Evolutionary conservation across 176 grass and related monocot genomes (phyloP).

Genomic region (Musa troglodytarum): DNA sequence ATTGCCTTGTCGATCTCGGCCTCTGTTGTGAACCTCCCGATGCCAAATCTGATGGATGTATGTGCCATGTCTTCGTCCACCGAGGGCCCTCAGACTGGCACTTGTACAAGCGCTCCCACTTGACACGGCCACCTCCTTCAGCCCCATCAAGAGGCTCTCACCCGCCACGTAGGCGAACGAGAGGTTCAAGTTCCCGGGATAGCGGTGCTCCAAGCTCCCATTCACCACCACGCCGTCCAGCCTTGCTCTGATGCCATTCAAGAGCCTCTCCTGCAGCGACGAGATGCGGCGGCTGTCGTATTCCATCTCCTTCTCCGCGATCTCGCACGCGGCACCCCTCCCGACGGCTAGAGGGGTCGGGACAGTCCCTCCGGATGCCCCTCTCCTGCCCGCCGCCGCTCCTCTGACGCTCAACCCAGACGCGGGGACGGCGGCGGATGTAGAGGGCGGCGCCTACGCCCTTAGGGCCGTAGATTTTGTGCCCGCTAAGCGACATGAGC

Average conservation of each 20-base stretch:
- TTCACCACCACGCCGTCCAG: constrained; percentile 76
- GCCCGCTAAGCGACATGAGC: constrained; percentile 77
- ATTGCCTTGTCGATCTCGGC: constrained; percentile 74
- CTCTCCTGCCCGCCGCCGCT: constrained; percentile 85
- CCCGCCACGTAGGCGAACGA: not conserved
- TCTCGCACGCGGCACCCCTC: constrained; percentile 71
- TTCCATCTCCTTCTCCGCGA: constrained; percentile 72
- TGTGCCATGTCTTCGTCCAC: constrained; percentile 92
- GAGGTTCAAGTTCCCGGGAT: constrained; percentile 80
- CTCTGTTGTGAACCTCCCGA: constrained; percentile 80
- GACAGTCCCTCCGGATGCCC: constrained; percentile 82
- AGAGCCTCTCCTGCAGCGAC: constrained; percentile 39
- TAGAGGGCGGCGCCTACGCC: constrained; percentile 82
- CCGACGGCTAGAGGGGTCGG: constrained; percentile 74
- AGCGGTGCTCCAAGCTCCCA: constrained; percentile 80
- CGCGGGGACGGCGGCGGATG: constrained; percentile 65
- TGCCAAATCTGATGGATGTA: constrained; percentile 85
- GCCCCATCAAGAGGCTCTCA: constrained; percentile 72
- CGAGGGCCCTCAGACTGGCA: constrained; percentile 71
- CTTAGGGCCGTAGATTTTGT: constrained; percentile 97
- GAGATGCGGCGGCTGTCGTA: constrained; percentile 46
- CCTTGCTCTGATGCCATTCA: constrained; percentile 50
- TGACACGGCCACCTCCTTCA: constrained; percentile 93
- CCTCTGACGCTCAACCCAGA: constrained; percentile 90
- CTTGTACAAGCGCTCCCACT: constrained; percentile 94